A percentile compares a stretch with the other conserved stretches of the same genome.
Evolutionary conservation across 2,329 filamentous ascomycete species (phyloP).

Genomic region (Verticillium dahliae): DNA sequence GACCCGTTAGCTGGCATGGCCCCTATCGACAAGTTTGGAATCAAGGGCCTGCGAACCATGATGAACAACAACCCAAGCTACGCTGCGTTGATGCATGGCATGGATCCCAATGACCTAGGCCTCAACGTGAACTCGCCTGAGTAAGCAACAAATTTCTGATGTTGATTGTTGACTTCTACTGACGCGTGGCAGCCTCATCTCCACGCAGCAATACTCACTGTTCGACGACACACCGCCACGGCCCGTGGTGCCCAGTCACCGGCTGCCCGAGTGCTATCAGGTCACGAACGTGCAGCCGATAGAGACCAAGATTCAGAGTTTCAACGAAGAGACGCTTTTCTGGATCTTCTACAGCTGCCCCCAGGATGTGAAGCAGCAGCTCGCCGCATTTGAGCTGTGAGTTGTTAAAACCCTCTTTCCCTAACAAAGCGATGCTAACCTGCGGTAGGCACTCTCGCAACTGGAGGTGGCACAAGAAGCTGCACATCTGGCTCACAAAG

Average conservation of each 20-base stretch:
- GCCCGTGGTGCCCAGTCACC: constrained; percentile 50
- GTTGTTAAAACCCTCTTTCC: constrained; percentile 22
- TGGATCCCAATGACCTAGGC: constrained; percentile 51
- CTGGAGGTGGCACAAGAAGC: constrained; percentile 64
- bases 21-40: constrained; percentile 57
- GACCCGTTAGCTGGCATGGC: constrained; percentile 57
- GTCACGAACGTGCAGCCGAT: constrained; percentile 61
- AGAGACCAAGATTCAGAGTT: constrained; percentile 58
- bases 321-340: constrained; percentile 63
- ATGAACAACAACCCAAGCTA: constrained; percentile 61
- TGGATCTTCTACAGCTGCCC: constrained; percentile 66
- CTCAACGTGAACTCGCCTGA: constrained; percentile 51
- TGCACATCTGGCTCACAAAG: constrained; percentile 61
- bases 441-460: constrained; percentile 49
- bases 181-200: constrained; percentile 38
- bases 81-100: constrained; percentile 51
- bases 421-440: neutral
- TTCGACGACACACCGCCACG: constrained; percentile 54
- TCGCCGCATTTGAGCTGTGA: constrained; percentile 58
- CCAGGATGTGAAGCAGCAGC: constrained; percentile 54
- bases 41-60: constrained; percentile 56
- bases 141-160: constrained; percentile 32
- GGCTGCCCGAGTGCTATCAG: constrained; percentile 59
- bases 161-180: constrained; percentile 3
- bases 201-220: constrained; percentile 54